phyloP scores from a whole-genome alignment of 2,329 filamentous ascomycete genomes.

The Epichloe gansuensis region DNA sequence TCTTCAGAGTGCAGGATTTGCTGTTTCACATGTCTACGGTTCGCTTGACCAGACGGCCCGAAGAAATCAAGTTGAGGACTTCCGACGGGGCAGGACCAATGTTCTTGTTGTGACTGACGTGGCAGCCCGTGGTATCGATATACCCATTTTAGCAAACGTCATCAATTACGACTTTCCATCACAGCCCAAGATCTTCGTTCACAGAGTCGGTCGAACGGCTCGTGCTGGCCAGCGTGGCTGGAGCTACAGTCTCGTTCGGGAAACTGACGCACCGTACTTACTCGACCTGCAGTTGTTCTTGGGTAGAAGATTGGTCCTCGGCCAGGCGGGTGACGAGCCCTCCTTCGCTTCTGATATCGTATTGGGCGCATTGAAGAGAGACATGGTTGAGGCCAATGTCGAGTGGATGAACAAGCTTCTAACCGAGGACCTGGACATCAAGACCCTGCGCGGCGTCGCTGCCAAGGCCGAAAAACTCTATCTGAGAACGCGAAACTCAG shows the following conservation, averaged over 20 bases:
- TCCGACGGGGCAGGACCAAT: conserved; percentile 71
- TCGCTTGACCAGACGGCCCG: conserved; percentile 88
- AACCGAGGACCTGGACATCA: conserved; percentile 62
- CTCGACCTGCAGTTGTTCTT: conserved; percentile 91
- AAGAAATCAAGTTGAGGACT: conserved; percentile 83
- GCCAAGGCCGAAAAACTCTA: conserved; percentile 89
- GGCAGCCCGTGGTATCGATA: conserved; percentile 93
- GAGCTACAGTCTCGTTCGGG: conserved; percentile 86
- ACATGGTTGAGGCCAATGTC: conserved; percentile 59
- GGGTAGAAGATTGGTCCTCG: conserved; percentile 68
- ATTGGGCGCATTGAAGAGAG: conserved; percentile 62
- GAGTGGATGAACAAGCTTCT: conserved; percentile 79
- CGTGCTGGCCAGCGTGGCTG: conserved; percentile 86
- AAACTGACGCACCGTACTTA: conserved; percentile 81
- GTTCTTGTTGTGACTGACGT: conserved; percentile 95
- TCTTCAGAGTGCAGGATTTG: conserved; percentile 71
- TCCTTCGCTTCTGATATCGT: conserved; percentile 78
- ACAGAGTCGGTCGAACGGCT: conserved; percentile 90
- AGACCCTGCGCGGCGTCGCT: conserved; percentile 58
- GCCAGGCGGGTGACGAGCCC: conserved; percentile 47
- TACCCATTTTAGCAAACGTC: conserved; percentile 88
- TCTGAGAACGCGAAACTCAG: conserved; percentile 76
- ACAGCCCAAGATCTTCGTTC: conserved; percentile 92
- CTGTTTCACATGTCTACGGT: conserved; percentile 89
- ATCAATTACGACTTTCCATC: conserved; percentile 98